phyloP scores from a whole-genome alignment of 768 basidiomycete genomes.

The Mycena haematopus region DNA sequence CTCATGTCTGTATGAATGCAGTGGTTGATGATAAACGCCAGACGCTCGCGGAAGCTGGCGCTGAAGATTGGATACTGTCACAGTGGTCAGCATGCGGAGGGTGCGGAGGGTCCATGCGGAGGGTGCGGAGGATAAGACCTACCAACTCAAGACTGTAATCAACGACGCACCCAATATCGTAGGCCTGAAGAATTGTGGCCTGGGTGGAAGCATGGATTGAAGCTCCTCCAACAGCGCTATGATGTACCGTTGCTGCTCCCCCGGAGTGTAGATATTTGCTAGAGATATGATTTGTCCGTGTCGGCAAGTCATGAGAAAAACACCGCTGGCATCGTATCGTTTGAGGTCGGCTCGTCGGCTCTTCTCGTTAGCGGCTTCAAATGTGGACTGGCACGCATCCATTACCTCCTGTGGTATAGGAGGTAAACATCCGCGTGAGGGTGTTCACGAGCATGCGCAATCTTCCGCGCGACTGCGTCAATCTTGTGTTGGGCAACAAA shows the following conservation, averaged over 20 bases:
- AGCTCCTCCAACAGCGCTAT: slow-evolving; percentile 42
- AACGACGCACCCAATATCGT: slow-evolving; percentile 43
- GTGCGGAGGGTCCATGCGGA: background rate
- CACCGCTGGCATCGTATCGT: slow-evolving; percentile 40
- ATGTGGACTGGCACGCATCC: slow-evolving; percentile 2
- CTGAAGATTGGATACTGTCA: slow-evolving; percentile 16
- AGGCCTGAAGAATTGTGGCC: slow-evolving; percentile 36
- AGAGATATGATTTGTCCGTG: slow-evolving; percentile 43
- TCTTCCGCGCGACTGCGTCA: slow-evolving; percentile 38
- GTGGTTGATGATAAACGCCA: slow-evolving; percentile 37
- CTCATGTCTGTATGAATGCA: slow-evolving; percentile 45
- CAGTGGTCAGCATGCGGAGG: background rate
- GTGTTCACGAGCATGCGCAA: slow-evolving; percentile 33
- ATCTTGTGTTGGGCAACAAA: slow-evolving; percentile 27
- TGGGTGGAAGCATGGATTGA: slow-evolving; percentile 36
- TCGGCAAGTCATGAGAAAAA: slow-evolving; percentile 46
- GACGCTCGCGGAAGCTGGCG: slow-evolving; percentile 20
- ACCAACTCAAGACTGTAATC: slow-evolving; percentile 32
- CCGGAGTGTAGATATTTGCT: slow-evolving; percentile 45
- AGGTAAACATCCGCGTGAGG: slow-evolving; percentile 36
- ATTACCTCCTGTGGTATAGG: slow-evolving; percentile 7
- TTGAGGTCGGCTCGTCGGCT: slow-evolving; percentile 34
- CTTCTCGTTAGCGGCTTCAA: slow-evolving; percentile 40
- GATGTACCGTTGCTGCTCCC: slow-evolving; percentile 46
- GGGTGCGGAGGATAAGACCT: background rate